Evolutionary conservation across 257 asterid genomes (phyloP).

Genomic region (Gentiana straminea): DNA sequence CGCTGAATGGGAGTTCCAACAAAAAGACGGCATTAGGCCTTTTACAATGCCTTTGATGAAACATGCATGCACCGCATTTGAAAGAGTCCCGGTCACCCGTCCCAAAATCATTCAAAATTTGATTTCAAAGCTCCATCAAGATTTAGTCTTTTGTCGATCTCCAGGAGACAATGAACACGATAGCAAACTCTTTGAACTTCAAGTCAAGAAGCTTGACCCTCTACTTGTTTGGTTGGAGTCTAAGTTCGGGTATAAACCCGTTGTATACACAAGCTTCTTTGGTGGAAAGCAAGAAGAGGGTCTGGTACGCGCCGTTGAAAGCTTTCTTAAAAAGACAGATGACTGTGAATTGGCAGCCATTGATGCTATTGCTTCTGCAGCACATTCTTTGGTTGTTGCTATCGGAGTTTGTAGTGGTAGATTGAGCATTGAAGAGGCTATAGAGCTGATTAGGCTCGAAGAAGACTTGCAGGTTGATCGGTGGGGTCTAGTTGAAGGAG

Average conservation of each 20-base stretch:
- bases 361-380: conserved; percentile 85
- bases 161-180: conserved; percentile 60
- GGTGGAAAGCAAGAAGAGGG: conserved; percentile 85
- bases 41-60: conserved; percentile 92
- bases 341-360: conserved; percentile 72
- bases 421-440: conserved; percentile 65
- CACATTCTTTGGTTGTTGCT: conserved; percentile 77
- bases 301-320: conserved; percentile 47
- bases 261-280: conserved; percentile 57
- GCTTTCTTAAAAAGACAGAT: conserved; percentile 47
- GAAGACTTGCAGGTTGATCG: conserved; percentile 75
- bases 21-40: conserved; percentile 85
- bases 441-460: conserved; percentile 80
- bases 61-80: conserved; percentile 85
- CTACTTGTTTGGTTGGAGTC: conserved; percentile 73
- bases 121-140: conserved; percentile 68
- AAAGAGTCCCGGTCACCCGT: conserved; percentile 83
- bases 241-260: conserved; percentile 71
- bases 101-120: conserved; percentile 43
- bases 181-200: conserved; percentile 48
- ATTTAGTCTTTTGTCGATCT: conserved; percentile 73
- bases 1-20: conserved; percentile 98
- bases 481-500: conserved; percentile 98
- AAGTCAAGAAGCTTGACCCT: conserved; percentile 73
- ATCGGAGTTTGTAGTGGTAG: conserved; percentile 52